Evolutionary conservation across 2,329 filamentous ascomycete genomes (phyloP), one percentile per base, ranked within the genome.

Genomic region (Diaporthe vaccinii): DNA sequence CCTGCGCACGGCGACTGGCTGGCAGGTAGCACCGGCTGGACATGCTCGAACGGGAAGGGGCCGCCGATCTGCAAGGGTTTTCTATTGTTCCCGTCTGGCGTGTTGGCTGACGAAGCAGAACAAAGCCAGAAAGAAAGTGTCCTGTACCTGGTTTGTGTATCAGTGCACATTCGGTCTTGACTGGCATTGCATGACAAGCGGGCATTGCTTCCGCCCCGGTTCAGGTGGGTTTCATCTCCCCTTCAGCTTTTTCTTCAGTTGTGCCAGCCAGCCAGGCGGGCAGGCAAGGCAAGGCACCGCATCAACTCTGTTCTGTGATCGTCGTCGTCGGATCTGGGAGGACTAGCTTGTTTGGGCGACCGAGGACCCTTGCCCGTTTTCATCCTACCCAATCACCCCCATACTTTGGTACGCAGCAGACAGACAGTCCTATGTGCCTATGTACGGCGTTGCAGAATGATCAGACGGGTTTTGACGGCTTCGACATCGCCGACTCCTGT

Each of bases 301-400:
- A 46, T 59, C 57, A 59, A 9, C 20, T 31, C 15, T 31, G 39
- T n/a, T 49, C 8, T n/a, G 49, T n/a, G 57, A 61, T 68, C 65
- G 46, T 41, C 22, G 34, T 28, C 28, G 46, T 41, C 46, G 46
- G 65, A 31, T 22, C 65, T 49, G 46, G 46, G 46, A 41, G 65
- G 65, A 53, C 65, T 69, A 69, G 65, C 65, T 31, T n/a, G 31
- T 41, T 69, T 69, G 65, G 65, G 49, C 65, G 65, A 69, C 65
- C 65, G 65, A 69, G 15, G 25, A 22, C 49, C 44, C 49, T 22
- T 41, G 34, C n/a, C 25, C 49, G 22, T 28, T 8, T 41, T 20
- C 65, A n/a, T 28, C 36, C 12, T 15, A 25, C 44, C 65, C 65
- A 68, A 53, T 53, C 46, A 68, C 31, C 20, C 31, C 8, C 34